A percentile compares a stretch with the other conserved stretches of the same genome.
Conservation (phyloP, 371 early-diverging fungal species). For the Choanephora cucurbitarum region DNA sequence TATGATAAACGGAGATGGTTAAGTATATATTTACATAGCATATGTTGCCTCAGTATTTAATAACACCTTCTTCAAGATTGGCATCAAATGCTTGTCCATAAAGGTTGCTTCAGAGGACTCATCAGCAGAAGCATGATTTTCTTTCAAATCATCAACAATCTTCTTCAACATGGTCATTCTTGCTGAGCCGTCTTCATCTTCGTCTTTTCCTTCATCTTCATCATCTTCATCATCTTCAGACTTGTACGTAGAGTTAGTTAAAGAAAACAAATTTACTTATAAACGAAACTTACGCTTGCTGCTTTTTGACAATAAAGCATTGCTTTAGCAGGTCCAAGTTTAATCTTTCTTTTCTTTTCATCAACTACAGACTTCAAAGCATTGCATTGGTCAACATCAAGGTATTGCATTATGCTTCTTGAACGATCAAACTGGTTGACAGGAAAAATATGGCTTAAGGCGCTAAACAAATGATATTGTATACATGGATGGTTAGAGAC, state of each 20-base stretch:
- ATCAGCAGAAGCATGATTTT: not conserved
- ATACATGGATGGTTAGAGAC: not conserved
- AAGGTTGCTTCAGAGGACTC: not conserved
- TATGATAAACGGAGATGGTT: not conserved
- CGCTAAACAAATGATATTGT: not conserved
- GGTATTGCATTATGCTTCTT: not conserved
- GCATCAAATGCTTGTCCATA: not conserved
- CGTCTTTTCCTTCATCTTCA: not conserved
- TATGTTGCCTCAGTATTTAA: not conserved
- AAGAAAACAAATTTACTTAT: not conserved
- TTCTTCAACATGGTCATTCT: not conserved
- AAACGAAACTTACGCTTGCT: not conserved
- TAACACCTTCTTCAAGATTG: not conserved
- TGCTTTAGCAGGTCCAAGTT: not conserved
- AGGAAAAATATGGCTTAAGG: not conserved
- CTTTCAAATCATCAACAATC: not conserved
- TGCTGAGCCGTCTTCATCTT: not conserved
- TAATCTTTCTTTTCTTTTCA: not conserved
- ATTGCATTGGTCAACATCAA: not conserved
- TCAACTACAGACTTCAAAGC: not conserved
- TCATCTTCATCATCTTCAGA: not conserved
- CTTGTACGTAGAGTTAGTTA: not conserved
- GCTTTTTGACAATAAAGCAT: not conserved
- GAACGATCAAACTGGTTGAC: not conserved
- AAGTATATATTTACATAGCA: conserved; percentile 4